Conservation (phyloP, 2,329 filamentous ascomycete species). For the Fusarium sororula region DNA sequence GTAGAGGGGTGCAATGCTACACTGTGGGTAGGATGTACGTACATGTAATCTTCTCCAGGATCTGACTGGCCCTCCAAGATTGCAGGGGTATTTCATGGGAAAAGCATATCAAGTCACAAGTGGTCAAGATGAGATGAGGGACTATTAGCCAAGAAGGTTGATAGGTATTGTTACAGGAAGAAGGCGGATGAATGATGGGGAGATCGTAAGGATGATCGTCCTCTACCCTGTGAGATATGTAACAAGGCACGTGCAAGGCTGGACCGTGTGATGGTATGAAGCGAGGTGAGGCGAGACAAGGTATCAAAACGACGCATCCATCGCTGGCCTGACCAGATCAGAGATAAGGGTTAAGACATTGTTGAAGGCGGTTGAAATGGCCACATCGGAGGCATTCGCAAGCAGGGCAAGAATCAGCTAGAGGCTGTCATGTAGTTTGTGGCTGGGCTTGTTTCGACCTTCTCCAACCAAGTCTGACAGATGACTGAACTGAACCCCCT, state of each 20-base stretch:
- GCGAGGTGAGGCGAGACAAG: conserved; percentile 29
- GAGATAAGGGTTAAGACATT: conserved; percentile 16
- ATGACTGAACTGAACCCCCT: conserved; percentile 7
- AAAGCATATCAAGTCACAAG: conserved; percentile 17
- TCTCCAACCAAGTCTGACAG: conserved; percentile 7
- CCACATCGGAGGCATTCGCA: conserved; percentile 1
- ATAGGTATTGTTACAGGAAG: conserved; percentile 5
- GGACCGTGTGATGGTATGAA: conserved; percentile 21
- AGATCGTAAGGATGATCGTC: conserved; percentile 40
- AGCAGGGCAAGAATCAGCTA: background rate
- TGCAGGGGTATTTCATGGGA: conserved; percentile 24
- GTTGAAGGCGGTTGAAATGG: background rate
- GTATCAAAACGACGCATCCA: conserved; percentile 12
- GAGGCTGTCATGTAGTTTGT: background rate
- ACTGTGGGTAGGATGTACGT: conserved; percentile 13
- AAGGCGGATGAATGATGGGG: conserved; percentile 31
- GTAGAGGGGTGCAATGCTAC: conserved; percentile 40
- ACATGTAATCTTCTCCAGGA: conserved; percentile 13
- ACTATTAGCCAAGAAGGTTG: conserved; percentile 12
- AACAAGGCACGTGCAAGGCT: conserved; percentile 22
- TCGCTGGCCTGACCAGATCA: conserved; percentile 5
- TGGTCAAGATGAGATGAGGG: conserved; percentile 36
- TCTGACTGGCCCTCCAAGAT: conserved; percentile 18
- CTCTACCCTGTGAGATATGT: conserved; percentile 37
- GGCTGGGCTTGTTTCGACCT: conserved; percentile 19